Conservation (phyloP, 2,329 filamentous ascomycete species). For the Kalmusia sp. region DNA sequence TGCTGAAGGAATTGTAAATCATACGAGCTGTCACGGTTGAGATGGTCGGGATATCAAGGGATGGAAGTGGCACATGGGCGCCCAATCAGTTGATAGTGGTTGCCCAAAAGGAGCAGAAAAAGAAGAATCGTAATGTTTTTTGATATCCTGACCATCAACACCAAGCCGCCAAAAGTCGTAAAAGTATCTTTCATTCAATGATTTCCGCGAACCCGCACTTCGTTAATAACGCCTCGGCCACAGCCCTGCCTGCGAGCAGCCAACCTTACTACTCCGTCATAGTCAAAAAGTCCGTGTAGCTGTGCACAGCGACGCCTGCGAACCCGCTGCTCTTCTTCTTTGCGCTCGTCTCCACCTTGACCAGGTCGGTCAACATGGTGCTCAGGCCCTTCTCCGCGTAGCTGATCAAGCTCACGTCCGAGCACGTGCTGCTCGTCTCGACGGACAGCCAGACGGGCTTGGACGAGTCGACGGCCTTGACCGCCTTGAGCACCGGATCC, state of each 20-base stretch:
- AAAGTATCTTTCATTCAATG: too few species aligned
- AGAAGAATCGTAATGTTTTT: too few species aligned
- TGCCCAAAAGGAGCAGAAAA: too few species aligned
- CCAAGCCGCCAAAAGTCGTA: too few species aligned
- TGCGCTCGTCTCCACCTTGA: constrained; percentile 4
- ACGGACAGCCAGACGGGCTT: constrained; percentile 14
- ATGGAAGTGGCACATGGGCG: too few species aligned
- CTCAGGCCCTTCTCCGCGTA: constrained; percentile 14
- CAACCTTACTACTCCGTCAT: not conserved
- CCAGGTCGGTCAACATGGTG: constrained; percentile 10
- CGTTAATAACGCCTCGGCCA: too few species aligned
- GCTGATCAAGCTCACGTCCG: constrained; percentile 12
- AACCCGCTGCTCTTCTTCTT: constrained; percentile 2
- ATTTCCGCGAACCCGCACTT: too few species aligned
- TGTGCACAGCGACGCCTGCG: constrained; percentile 15
- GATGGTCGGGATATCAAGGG: too few species aligned
- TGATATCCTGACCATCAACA: too few species aligned
- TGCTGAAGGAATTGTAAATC: constrained; percentile 26
- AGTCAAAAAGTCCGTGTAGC: constrained; percentile 10
- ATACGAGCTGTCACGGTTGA: too few species aligned
- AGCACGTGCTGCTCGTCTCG: constrained; percentile 10
- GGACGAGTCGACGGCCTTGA: not conserved
- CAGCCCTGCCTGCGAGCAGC: too few species aligned
- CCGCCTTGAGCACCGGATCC: constrained; percentile 5
- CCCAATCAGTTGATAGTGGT: too few species aligned